Conservation (phyloP, 768 basidiomycete genomes). For the Leucosporidium yakuticum region DNA sequence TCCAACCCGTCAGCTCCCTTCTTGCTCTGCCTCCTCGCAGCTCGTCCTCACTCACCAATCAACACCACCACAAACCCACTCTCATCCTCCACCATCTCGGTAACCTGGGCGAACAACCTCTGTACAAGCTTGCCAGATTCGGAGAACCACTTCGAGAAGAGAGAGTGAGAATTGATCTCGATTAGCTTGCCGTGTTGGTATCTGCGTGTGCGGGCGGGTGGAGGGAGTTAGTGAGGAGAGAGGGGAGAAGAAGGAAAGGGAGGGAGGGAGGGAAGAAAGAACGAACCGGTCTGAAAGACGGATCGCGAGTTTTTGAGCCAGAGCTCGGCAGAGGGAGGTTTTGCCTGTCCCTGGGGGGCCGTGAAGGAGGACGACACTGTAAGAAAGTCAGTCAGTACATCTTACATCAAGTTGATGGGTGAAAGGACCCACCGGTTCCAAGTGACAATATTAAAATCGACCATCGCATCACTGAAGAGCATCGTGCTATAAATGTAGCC, state of each 20-base stretch:
- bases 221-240: background rate
- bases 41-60: slow-evolving; percentile 75
- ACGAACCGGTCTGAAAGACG: slow-evolving; percentile 73
- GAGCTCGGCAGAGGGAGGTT: slow-evolving; percentile 85
- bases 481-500: slow-evolving; percentile 90
- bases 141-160: slow-evolving; percentile 98
- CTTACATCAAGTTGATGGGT: background rate
- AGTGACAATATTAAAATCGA: slow-evolving; percentile 68
- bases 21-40: background rate
- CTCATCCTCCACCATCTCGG: slow-evolving; percentile 86
- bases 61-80: slow-evolving; percentile 85
- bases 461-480: slow-evolving; percentile 67
- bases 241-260: background rate
- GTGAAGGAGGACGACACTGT: slow-evolving; percentile 74
- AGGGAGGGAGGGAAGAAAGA: background rate
- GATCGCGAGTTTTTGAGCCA: slow-evolving; percentile 91
- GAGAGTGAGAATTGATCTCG: slow-evolving; percentile 96
- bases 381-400: background rate
- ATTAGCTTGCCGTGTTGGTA: slow-evolving; percentile 81
- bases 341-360: slow-evolving; percentile 96
- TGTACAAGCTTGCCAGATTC: slow-evolving; percentile 98
- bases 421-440: slow-evolving; percentile 66
- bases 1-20: background rate
- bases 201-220: slow-evolving; percentile 46
- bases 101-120: slow-evolving; percentile 78